These are phyloP conservation scores for Fusarium aywerte DNA, from an alignment of 2,329 filamentous ascomycete species.

Conservation along the genomic window DNA sequence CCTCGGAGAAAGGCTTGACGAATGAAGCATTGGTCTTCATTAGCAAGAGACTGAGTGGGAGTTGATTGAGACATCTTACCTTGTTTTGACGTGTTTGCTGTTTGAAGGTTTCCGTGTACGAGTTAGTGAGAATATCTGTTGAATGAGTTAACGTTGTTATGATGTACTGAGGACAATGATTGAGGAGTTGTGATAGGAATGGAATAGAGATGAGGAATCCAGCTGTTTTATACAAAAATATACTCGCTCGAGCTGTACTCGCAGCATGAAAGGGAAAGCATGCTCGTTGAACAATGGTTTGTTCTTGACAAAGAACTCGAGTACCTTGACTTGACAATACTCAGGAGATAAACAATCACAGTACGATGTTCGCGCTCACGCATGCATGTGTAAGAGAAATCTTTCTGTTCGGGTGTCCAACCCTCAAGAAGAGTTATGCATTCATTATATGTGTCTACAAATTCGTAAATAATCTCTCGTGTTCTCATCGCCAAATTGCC, in stretches of 20 bases:
- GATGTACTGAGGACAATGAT: not conserved
- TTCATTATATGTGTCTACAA: not conserved
- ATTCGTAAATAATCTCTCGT: slow-evolving; percentile 32
- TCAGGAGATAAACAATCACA: fast-evolving
- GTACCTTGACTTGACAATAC: not conserved
- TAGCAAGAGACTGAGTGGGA: not conserved
- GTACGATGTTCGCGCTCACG: not conserved
- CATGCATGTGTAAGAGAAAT: too few relatives aligned
- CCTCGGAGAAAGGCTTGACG: slow-evolving; percentile 19
- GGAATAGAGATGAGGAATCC: not conserved
- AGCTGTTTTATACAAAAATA: not conserved
- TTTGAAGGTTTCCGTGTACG: not conserved
- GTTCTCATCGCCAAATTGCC: slow-evolving; percentile 12
- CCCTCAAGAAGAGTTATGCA: not conserved
- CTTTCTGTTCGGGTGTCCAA: not conserved
- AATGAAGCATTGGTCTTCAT: slow-evolving; percentile 7
- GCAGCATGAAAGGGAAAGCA: not conserved
- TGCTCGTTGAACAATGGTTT: not conserved
- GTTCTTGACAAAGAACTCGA: not conserved
- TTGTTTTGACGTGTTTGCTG: not conserved
- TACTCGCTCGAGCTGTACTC: not conserved
- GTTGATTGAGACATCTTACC: slow-evolving; percentile 4
- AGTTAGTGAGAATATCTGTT: not conserved
- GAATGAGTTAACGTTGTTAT: not conserved
- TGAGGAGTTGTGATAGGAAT: not conserved